phyloP scores from a whole-genome alignment of 2,329 filamentous ascomycete genomes.

The Colletotrichum lupini region DNA sequence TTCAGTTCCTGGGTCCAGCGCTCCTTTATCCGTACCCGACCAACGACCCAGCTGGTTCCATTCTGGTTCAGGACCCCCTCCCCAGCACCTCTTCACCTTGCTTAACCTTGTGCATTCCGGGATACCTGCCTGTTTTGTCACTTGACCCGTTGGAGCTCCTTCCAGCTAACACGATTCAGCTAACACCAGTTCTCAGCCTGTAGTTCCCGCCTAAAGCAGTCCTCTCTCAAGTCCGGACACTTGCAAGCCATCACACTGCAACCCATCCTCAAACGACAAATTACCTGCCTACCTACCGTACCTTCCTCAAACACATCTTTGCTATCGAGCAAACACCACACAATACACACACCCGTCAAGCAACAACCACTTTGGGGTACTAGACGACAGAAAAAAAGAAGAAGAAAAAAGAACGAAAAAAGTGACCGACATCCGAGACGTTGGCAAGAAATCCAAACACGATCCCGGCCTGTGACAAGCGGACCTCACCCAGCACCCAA shows the following conservation, averaged over 20 bases:
- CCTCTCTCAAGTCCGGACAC: constrained; percentile 11
- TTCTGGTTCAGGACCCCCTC: constrained; percentile 23
- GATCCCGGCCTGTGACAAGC: constrained; percentile 34
- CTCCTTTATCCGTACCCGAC: neutral
- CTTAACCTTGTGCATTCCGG: constrained; percentile 23
- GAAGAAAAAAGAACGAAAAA: neutral
- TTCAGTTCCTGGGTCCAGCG: neutral
- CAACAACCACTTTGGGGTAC: neutral
- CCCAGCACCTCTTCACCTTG: constrained; percentile 16
- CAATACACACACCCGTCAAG: neutral
- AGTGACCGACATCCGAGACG: constrained; percentile 19
- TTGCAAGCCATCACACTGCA: neutral
- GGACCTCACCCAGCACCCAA: constrained; percentile 28
- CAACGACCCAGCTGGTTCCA: constrained; percentile 12
- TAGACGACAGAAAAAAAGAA: neutral
- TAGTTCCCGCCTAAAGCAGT: neutral
- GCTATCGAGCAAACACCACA: neutral
- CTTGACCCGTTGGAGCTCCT: constrained; percentile 33
- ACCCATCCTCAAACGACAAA: neutral
- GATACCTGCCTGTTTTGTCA: constrained; percentile 32
- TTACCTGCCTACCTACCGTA: neutral
- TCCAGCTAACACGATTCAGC: constrained; percentile 30
- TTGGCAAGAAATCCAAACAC: constrained; percentile 33
- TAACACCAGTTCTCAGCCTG: constrained; percentile 17
- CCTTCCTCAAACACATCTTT: no score